Evolutionary conservation across 108 stramenopile species (phyloP), one percentile per base, ranked within the genome.

Genomic region (Skeletonema potamos): DNA sequence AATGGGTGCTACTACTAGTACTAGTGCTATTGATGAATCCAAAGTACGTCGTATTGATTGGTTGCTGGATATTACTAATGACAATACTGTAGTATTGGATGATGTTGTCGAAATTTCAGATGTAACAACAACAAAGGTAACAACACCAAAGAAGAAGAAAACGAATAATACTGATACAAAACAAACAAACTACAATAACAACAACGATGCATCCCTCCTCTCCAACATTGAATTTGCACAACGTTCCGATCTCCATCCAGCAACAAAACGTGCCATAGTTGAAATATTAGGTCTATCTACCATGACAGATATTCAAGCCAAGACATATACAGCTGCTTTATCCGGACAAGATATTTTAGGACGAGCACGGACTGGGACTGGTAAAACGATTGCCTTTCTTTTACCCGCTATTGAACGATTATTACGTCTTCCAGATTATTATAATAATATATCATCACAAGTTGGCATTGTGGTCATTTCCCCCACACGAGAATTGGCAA

Each of bases 401-500:
- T 37, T 93, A 2, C 92, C 92, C 6, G 79, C 79, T 33, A 59
- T 93, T 33, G 89, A 92, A 63, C 70, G 56, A 24, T 22, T 81
- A 4, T 18, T 69, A 1, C 28, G 68, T 18, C 34, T 18, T 15
- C 32, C 46, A 5, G 43, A 13, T 0, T 61, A 70, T 39, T 44
- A 51, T 20, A 18, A 44, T 30, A 51, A 24, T 20, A 55, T 26
- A n/a, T n/a, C n/a, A n/a, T n/a, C n/a, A 8, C 46, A 70, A 20
- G 79, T 96, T 66, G 85, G 85, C 2, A 78, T 86, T n/a, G 79
- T 98, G n/a, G 75, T 97, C 32, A 64, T 99, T 24, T 92, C 92
- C 10, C 98, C 98, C 6, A 97, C 98, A 18, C 77, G 97, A 33
- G 97, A 99, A 75, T 81, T 99, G 39, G 98, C 97, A 9, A 75